A percentile compares a stretch with the other conserved stretches of the same genome.
Conservation (phyloP, 306 rosid species). For the Gastrolobium bilobum region DNA sequence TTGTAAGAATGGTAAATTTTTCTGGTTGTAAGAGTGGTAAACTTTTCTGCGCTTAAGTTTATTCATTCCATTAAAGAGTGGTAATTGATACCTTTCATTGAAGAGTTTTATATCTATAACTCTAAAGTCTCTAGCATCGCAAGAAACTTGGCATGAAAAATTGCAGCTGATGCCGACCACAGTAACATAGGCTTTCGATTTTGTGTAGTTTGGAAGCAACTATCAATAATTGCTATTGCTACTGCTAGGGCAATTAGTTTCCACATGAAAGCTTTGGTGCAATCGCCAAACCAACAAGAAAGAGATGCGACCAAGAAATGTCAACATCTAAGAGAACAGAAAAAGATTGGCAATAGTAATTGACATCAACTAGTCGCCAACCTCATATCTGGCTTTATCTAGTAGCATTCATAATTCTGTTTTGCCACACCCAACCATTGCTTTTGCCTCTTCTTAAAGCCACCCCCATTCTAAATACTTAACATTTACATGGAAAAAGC, state of each 20-base stretch:
- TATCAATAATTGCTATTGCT: slow-evolving; percentile 45
- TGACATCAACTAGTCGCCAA: slow-evolving; percentile 51
- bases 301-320: slow-evolving; percentile 42
- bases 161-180: slow-evolving; percentile 47
- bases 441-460: slow-evolving; percentile 51
- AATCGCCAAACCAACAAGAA: slow-evolving; percentile 54
- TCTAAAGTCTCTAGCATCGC: slow-evolving; percentile 24
- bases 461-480: slow-evolving; percentile 35
- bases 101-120: not conserved
- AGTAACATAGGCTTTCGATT: slow-evolving; percentile 40
- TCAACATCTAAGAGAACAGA: slow-evolving; percentile 50
- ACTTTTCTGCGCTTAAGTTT: no score
- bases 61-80: not conserved
- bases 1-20: no score
- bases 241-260: slow-evolving; percentile 20
- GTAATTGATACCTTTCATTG: slow-evolving; percentile 1
- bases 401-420: slow-evolving; percentile 39
- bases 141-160: slow-evolving; percentile 34
- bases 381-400: slow-evolving; percentile 41
- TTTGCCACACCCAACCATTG: slow-evolving; percentile 40
- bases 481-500: slow-evolving; percentile 35
- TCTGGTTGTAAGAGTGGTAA: no score
- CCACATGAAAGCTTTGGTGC: slow-evolving; percentile 50
- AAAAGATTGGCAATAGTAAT: slow-evolving; percentile 45
- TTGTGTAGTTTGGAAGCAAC: slow-evolving; percentile 60